A percentile compares a stretch with the other conserved stretches of the same genome.
These are phyloP conservation scores for Fusarium vanettenii DNA, from an alignment of 2,329 filamentous ascomycete species.

Conservation along the genomic window DNA sequence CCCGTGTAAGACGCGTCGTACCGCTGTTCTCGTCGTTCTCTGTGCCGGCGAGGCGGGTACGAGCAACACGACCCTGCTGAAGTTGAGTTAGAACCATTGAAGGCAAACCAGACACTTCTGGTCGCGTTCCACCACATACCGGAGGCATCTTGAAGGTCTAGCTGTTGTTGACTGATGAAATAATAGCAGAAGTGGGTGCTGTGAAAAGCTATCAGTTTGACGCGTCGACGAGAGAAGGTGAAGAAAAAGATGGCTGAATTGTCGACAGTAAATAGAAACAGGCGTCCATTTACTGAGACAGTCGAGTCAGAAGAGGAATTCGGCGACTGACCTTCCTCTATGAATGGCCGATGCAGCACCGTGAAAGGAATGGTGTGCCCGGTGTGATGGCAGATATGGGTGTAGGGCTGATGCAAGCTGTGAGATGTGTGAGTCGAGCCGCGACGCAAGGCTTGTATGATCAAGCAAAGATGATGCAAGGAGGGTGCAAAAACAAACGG, in stretches of 20 bases:
- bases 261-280: conserved; percentile 7
- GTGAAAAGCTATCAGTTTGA: conserved; percentile 34
- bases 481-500: conserved; percentile 39
- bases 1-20: conserved; percentile 88
- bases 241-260: conserved; percentile 24
- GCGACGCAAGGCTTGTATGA: conserved; percentile 28
- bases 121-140: conserved; percentile 45
- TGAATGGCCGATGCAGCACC: conserved; percentile 47
- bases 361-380: conserved; percentile 52
- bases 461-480: conserved; percentile 40
- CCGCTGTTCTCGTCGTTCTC: conserved; percentile 93
- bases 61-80: conserved; percentile 72
- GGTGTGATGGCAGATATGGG: conserved; percentile 38
- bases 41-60: conserved; percentile 82
- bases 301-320: conserved; percentile 43
- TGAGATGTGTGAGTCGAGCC: conserved; percentile 42
- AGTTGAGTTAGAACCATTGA: conserved; percentile 19
- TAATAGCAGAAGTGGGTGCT: conserved; percentile 36
- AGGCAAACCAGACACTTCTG: background rate
- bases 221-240: conserved; percentile 36
- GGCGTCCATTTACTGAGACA: conserved; percentile 45
- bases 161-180: conserved; percentile 34
- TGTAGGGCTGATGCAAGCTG: conserved; percentile 42
- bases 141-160: conserved; percentile 50
- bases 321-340: conserved; percentile 51